Conservation (phyloP, 176 grass and related monocot species). For the Phyllostachys edulis region DNA sequence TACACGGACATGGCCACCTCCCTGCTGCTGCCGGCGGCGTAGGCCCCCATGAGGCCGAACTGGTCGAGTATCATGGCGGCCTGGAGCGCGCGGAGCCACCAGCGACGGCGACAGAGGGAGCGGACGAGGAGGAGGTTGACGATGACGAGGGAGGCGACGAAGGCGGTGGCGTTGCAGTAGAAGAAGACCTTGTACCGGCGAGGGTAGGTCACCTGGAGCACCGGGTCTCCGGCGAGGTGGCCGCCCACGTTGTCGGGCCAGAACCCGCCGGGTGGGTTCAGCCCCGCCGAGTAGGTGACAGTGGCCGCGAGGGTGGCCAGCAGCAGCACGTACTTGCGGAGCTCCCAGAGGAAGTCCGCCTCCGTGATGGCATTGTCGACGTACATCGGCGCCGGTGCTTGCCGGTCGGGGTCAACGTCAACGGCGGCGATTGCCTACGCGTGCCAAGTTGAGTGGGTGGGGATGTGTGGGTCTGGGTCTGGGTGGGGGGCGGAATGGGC, state of each 20-base stretch:
- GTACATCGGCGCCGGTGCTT: background rate
- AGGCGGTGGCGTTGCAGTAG: slow-evolving; percentile 46
- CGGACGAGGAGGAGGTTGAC: slow-evolving; percentile 48
- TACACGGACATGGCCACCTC: slow-evolving; percentile 38
- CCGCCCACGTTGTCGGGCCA: background rate
- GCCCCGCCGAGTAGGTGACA: slow-evolving; percentile 45
- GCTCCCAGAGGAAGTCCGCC: slow-evolving; percentile 43
- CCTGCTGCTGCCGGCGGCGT: slow-evolving; percentile 45
- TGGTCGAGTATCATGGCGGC: slow-evolving; percentile 43
- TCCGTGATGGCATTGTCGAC: background rate
- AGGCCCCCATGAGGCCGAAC: slow-evolving; percentile 46
- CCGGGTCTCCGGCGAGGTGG: slow-evolving; percentile 30
- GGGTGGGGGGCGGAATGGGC: too few species aligned
- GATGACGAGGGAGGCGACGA: slow-evolving; percentile 46
- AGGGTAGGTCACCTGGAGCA: slow-evolving; percentile 24
- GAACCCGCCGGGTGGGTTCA: slow-evolving; percentile 52
- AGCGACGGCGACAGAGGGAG: slow-evolving; percentile 1
- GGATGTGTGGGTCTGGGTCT: too few species aligned
- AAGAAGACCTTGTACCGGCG: slow-evolving; percentile 41
- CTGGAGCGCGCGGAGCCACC: slow-evolving; percentile 51
- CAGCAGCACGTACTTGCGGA: slow-evolving; percentile 51
- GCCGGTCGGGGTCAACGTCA: background rate
- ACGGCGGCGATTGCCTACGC: background rate
- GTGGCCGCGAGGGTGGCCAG: slow-evolving; percentile 41
- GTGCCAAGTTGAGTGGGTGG: background rate